Evolutionary conservation across 345 rosid species (phyloP), one percentile per base, ranked within the genome.

Genomic region (Microcos paniculata): DNA sequence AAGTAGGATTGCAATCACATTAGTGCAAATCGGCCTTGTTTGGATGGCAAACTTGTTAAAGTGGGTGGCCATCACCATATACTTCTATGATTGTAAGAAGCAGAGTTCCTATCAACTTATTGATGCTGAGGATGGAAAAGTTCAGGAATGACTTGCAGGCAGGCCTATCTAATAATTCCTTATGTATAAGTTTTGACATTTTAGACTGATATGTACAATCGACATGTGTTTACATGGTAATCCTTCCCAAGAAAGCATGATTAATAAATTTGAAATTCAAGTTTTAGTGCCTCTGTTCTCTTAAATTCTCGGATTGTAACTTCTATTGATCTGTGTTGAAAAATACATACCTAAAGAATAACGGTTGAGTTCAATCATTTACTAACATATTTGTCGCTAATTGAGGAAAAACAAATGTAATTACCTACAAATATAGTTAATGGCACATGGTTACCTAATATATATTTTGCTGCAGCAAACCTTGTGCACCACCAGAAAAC

Each of bases 71-170:
- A 24, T 55, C 14, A 24, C 53, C 62, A 30, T 55, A 12, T 71
- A 55, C 33, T 71, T 52, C 10, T 33, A 55, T 53, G 74, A 55
- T 55, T 71, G 49, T 55, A 71, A 71, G 74, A 71, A 71, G 35
- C 48, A 55, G 33, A 71, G 48, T 35, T 24, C 62, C 11, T 52
- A 43, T 31, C 15, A 6, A 8, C 43, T 53, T 43, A 40, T 21
- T 3, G 62, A 71, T 71, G 61, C 12, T 0, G 74, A 71, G 43
- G 48, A 70, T 35, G 31, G 46, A 26, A 30, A 70, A 52, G 28
- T 53, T 6, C 46, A 33, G 62, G 45, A 70, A 31, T 52, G 61
- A 70, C 23, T 62, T 31, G 45, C 12, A 62, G 45, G 24, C n/a
- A 16, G 4, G 19, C 38, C 38, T 59, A 2, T 28, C 19, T 59